Evolutionary conservation across 139 green algal genomes (phyloP).

Genomic region (Yamagishiella unicocca): DNA sequence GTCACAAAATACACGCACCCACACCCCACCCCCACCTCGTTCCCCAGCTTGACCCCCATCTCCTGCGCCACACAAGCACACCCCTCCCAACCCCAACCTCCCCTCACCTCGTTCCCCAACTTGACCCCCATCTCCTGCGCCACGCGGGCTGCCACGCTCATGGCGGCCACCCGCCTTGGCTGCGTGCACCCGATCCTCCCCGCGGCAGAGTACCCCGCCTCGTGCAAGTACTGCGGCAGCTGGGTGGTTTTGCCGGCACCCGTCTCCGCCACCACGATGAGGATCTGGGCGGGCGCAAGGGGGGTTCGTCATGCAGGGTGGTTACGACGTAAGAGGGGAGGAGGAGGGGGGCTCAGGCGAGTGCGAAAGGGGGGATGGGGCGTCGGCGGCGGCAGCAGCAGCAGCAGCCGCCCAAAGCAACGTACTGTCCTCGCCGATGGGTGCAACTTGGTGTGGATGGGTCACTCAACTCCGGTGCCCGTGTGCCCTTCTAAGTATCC

Average conservation of each 20-base stretch:
- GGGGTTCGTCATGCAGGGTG: neutral
- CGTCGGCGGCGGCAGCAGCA: no score
- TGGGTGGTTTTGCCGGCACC: slow-evolving; percentile 95
- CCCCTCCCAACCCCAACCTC: neutral
- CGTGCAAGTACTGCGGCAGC: slow-evolving; percentile 98
- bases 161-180: slow-evolving; percentile 95
- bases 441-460: no score
- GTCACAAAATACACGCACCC: no score
- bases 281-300: slow-evolving; percentile 63
- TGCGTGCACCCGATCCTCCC: slow-evolving; percentile 91
- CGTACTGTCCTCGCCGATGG: no score
- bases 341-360: neutral
- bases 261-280: slow-evolving; percentile 98
- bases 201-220: slow-evolving; percentile 93
- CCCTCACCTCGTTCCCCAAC: slow-evolving; percentile 87
- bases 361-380: neutral
- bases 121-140: slow-evolving; percentile 94
- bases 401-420: no score
- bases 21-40: slow-evolving; percentile 69
- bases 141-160: slow-evolving; percentile 96
- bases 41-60: no score
- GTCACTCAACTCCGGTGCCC: no score
- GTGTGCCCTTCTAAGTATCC: no score
- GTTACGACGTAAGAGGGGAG: neutral
- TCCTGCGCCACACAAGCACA: no score